Base-by-base conservation (phyloP, 768 basidiomycete species). In the Lactarius quietus region DNA sequence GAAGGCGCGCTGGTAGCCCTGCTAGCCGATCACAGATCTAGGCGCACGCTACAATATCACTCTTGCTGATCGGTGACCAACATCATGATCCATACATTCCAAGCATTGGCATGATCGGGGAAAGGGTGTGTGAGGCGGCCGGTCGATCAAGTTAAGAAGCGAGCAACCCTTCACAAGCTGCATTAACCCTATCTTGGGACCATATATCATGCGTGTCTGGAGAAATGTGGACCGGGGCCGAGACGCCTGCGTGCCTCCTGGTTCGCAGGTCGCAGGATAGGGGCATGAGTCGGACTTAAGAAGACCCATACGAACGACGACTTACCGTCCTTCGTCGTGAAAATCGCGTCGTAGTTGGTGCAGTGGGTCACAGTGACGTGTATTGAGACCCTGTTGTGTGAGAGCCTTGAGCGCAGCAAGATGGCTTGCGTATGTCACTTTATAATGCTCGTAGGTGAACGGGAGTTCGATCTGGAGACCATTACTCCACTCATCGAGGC, bases 271-370 rank as follows among this genome's bases (percentile, higher is more conserved):
- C n/a, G n/a, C n/a, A n/a, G 29, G 20, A 39, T 4, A 8, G 51
- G 4, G 31, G 1, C 20, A 38, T 41, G 33, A n/a, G 31, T 45
- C 33, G 45, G 18, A 36, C n/a, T 14, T 7, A 20, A n/a, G 18
- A n/a, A 23, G 5, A 23, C 57, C 2, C 18, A n/a, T n/a, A n/a
- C n/a, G 35, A 29, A n/a, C n/a, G 9, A 38, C 20, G 17, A 12
- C 61, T n/a, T 35, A 62, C 61, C 61, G 61, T 35, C 61, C 62
- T 26, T 45, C 62, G 26, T 63, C 23, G 33, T 63, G 43, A 29
- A 63, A 28, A 18, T 63, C 62, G 29, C 26, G 62, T 36, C 62
- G 54, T 3, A 57, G 45, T 31, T 56, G 39, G 39, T 63, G 20
- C 4, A 63, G 18, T 9, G 55, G 62, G 23, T 63, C 62, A 51